Conservation (phyloP, 768 basidiomycete species). For the Boletus coccyginus region DNA sequence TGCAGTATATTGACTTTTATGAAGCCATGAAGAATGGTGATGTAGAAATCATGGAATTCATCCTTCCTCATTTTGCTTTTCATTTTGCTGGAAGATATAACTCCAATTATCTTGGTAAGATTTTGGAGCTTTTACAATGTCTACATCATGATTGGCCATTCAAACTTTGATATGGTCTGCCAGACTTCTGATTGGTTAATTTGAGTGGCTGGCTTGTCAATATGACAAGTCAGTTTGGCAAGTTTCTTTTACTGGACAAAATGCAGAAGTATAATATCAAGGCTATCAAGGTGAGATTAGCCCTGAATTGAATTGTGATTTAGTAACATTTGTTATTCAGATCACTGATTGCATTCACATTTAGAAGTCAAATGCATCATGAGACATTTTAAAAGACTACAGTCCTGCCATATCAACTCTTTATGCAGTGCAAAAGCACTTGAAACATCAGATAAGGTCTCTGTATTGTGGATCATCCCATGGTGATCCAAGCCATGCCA, state of each 20-base stretch:
- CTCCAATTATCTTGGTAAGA: neutral
- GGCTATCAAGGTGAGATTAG: slow-evolving; percentile 29
- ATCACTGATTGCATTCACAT: slow-evolving; percentile 29
- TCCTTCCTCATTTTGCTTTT: slow-evolving; percentile 11
- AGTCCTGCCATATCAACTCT: slow-evolving; percentile 34
- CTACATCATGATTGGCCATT: neutral
- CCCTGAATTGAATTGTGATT: no score
- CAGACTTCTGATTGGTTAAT: no score
- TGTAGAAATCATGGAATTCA: slow-evolving; percentile 23
- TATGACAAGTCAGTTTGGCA: slow-evolving; percentile 19
- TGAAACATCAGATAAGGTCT: slow-evolving; percentile 30
- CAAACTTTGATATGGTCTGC: no score
- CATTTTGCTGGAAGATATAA: neutral
- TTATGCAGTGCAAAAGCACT: slow-evolving; percentile 17
- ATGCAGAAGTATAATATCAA: slow-evolving; percentile 37
- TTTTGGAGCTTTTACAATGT: neutral
- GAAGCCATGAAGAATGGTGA: slow-evolving; percentile 35
- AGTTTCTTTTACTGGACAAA: slow-evolving; percentile 30
- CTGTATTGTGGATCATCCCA: slow-evolving; percentile 14
- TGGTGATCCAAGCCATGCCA: no score
- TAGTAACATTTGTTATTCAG: no score
- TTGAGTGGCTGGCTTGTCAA: slow-evolving; percentile 30
- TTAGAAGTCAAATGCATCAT: slow-evolving; percentile 32
- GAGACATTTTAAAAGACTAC: slow-evolving; percentile 32
- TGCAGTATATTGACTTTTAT: slow-evolving; percentile 36